Evolutionary conservation across 441 rosid species (phyloP), one percentile per base, ranked within the genome.

Genomic region (Erodium moschatum): DNA sequence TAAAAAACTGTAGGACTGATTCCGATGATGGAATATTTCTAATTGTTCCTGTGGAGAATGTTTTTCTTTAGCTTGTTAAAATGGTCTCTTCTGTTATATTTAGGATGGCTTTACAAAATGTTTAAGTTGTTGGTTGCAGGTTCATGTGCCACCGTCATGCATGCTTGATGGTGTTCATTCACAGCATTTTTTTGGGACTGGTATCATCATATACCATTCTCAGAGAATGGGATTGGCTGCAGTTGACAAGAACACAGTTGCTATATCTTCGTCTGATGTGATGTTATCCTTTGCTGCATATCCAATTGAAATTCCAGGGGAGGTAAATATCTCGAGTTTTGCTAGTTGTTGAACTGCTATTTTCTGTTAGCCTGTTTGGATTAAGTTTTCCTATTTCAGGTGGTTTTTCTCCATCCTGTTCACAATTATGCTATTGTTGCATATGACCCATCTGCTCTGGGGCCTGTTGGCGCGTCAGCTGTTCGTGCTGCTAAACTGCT

Each of bases 271-370:
- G 44, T 88, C 91, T 65, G 99, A 94, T 79, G 90, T 94, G 86
- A 87, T 94, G 90, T 71, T 91, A 80, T 91, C 99, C 16, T 94
- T 94, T 78, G 92, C 97, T 74, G 99, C 97, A 71, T 91, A 82
- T 80, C 97, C 99, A 54, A 85, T 91, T 73, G 99, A 94, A 86
- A 85, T 91, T 82, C 97, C 97, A 18, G 99, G 97, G 71, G 91
- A 91, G 97, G 97, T 94, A 79, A 79, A 70, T 31, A 27, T 66
- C 70, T 64, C 72, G 40, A 33, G 48, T n/a, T 33, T 31, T 64
- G 61, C 46, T 66, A 61, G 44, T 72, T 67, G 31, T 12, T 63
- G 60, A 52, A 65, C 24, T 11, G 6, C n/a, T 29, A n/a, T 29
- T 15, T 6, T 20, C 62, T 69, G 8, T 44, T 13, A 58, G 58